These are phyloP conservation scores for Plasmodium ovale DNA, from an alignment of 169 alveolate genomes.

Conservation along the genomic window DNA sequence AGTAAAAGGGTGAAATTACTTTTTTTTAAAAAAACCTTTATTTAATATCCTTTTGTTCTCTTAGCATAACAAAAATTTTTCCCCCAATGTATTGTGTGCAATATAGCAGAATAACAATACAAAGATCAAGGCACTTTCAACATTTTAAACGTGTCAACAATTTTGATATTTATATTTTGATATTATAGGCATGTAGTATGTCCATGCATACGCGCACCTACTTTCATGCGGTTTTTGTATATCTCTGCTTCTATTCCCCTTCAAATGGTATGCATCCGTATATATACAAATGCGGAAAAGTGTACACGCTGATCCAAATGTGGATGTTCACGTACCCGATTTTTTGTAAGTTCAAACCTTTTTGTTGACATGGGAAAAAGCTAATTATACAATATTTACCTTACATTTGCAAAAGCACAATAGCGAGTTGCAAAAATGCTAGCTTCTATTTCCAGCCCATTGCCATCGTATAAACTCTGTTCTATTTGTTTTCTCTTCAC, in stretches of 20 bases:
- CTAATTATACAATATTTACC: not conserved
- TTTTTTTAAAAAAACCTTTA: not conserved
- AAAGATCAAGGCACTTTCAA: not conserved
- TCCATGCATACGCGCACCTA: too few species aligned
- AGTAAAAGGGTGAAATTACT: not conserved
- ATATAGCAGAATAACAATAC: not conserved
- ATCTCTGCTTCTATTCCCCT: too few species aligned
- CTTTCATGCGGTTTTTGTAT: too few species aligned
- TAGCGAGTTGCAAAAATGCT: not conserved
- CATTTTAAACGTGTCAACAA: too few species aligned
- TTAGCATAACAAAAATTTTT: too few species aligned
- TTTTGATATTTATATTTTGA: too few species aligned
- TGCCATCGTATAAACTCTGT: not conserved
- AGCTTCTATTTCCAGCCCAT: not conserved
- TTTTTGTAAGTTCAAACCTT: not conserved
- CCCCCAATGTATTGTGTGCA: not conserved
- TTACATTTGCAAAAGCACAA: not conserved
- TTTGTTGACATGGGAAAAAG: not conserved
- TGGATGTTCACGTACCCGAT: not conserved
- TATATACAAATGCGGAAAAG: too few species aligned
- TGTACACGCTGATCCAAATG: too few species aligned
- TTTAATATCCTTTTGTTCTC: constrained; percentile 9
- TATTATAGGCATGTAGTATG: too few species aligned
- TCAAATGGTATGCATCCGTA: too few species aligned
- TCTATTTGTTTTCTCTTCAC: not conserved